These are phyloP conservation scores for Lepraria neglecta DNA, from an alignment of 495 filamentous ascomycete genomes.

Conservation along the genomic window DNA sequence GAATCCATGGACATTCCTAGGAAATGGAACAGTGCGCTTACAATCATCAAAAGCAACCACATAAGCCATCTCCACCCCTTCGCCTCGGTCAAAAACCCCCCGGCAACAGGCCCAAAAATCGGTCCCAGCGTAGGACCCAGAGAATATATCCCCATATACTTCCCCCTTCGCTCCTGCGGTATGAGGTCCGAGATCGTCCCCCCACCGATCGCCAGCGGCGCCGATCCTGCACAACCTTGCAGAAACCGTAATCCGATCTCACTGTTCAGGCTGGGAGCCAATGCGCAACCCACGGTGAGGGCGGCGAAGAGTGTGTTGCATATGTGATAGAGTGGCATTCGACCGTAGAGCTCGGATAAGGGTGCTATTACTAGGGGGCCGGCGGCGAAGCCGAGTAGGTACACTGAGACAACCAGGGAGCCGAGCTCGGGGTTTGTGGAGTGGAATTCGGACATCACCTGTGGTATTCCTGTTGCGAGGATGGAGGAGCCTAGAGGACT, in stretches of 20 bases:
- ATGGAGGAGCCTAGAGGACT: constrained; percentile 31
- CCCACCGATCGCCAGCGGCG: constrained; percentile 28
- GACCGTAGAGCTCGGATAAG: constrained; percentile 50
- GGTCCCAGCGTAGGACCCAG: constrained; percentile 31
- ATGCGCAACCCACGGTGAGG: constrained; percentile 35
- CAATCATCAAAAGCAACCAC: constrained; percentile 37
- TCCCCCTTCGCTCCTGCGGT: constrained; percentile 25
- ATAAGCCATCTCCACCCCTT: constrained; percentile 41
- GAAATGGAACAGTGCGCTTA: not conserved
- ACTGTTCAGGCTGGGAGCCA: constrained; percentile 23
- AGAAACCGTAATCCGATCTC: constrained; percentile 34
- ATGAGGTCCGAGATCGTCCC: constrained; percentile 32
- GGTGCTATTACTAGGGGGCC: constrained; percentile 56
- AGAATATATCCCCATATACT: constrained; percentile 29
- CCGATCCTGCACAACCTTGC: constrained; percentile 30
- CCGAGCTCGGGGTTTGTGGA: constrained; percentile 7
- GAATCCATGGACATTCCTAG: not conserved
- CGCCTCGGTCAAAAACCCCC: constrained; percentile 36
- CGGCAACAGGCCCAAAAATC: constrained; percentile 30
- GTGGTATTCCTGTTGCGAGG: constrained; percentile 11
- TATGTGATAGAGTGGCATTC: constrained; percentile 32
- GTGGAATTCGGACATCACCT: constrained; percentile 1
- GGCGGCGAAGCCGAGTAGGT: constrained; percentile 33
- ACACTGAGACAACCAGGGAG: constrained; percentile 6
- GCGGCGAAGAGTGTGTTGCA: constrained; percentile 27